Conservation (phyloP, 805 yeast genomes). For the Metschnikowia sp. region DNA sequence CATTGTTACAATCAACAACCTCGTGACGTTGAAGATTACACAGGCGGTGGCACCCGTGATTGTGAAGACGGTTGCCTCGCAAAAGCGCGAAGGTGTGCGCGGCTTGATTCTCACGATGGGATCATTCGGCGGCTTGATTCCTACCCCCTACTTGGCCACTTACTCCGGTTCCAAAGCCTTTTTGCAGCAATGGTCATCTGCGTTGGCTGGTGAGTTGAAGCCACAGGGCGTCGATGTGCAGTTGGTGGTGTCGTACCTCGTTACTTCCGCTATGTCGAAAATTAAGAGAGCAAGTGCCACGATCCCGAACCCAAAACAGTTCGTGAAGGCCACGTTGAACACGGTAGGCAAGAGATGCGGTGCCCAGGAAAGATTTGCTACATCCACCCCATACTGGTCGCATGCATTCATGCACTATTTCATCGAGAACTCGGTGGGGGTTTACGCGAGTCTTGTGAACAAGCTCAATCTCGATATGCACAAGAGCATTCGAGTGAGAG, state of each 20-base stretch:
- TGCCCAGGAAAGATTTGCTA: conserved; percentile 85
- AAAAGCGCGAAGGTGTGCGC: conserved; percentile 36
- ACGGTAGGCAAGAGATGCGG: conserved; percentile 83
- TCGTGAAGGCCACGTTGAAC: conserved; percentile 69
- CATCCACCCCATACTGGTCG: conserved; percentile 87
- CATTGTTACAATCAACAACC: conserved; percentile 82
- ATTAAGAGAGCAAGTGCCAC: conserved; percentile 68
- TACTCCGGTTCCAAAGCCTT: conserved; percentile 97
- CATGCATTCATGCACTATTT: conserved; percentile 90
- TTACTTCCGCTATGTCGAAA: conserved; percentile 94
- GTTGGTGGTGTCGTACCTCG: conserved; percentile 80
- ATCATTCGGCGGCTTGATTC: conserved; percentile 91
- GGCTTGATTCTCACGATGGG: conserved; percentile 94
- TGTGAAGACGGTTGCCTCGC: conserved; percentile 44
- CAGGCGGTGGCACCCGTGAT: conserved; percentile 76
- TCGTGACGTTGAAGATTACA: conserved; percentile 81
- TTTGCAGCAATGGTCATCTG: conserved; percentile 87
- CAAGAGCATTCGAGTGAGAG: conserved; percentile 73
- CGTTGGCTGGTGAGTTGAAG: conserved; percentile 81
- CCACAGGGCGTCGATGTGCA: conserved; percentile 77
- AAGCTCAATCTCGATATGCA: conserved; percentile 73
- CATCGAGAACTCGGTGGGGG: conserved; percentile 78
- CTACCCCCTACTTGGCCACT: conserved; percentile 88
- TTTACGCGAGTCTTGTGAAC: conserved; percentile 69
- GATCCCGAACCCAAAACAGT: conserved; percentile 78